phyloP scores from a whole-genome alignment of 2,329 filamentous ascomycete genomes.

The Colletotrichum ledebouriae region DNA sequence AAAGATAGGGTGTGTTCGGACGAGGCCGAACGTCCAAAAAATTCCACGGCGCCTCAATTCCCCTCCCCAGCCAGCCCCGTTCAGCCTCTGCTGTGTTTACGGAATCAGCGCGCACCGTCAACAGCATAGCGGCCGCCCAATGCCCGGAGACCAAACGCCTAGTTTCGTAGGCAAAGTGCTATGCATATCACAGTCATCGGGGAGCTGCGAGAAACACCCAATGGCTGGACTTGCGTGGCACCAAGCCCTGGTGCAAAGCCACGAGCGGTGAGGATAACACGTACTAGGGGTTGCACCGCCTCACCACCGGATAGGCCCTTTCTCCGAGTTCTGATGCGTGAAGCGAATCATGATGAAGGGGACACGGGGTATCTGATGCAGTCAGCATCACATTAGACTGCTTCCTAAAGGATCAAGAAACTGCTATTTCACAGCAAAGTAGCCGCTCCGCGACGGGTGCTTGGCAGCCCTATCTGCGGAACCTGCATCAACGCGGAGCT shows the following conservation, averaged over 20 bases:
- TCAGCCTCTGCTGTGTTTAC: neutral
- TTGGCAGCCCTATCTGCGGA: constrained; percentile 32
- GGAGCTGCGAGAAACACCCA: too few species aligned
- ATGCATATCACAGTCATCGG: constrained; percentile 12
- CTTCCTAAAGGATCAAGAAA: neutral
- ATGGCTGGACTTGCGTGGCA: neutral
- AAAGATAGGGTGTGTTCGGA: constrained; percentile 15
- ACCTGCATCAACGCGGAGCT: constrained; percentile 31
- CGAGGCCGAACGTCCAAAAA: constrained; percentile 12
- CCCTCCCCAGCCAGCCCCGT: neutral
- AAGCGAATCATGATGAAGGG: constrained; percentile 13
- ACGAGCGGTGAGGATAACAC: constrained; percentile 38
- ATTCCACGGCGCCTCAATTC: constrained; percentile 12
- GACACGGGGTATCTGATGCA: neutral
- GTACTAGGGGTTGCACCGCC: constrained; percentile 27
- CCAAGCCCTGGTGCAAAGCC: constrained; percentile 22
- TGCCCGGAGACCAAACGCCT: too few species aligned
- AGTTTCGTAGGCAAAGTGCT: too few species aligned
- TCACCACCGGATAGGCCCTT: constrained; percentile 12
- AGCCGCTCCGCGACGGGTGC: neutral
- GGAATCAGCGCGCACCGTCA: neutral
- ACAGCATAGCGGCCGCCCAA: too few species aligned
- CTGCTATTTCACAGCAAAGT: constrained; percentile 5
- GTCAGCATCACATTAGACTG: constrained; percentile 3
- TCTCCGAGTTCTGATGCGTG: neutral